Percentiles rank a stretch among this genome's conserved stretches.
Evolutionary conservation across 495 filamentous ascomycete genomes (phyloP).

Genomic region (Trichoderma reesei): DNA sequence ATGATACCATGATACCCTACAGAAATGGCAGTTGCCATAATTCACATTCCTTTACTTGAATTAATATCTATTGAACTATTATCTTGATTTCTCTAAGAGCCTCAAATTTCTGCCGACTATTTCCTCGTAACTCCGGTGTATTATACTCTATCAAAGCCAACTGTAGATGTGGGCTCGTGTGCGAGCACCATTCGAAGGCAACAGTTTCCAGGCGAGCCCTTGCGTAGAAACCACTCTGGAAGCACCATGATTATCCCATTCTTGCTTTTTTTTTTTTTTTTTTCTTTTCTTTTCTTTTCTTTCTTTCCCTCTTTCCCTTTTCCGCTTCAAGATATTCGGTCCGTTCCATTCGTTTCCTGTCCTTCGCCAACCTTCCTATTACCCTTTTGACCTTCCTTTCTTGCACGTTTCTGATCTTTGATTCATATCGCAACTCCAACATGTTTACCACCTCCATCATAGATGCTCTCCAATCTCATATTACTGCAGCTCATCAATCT

Average conservation of each 20-base stretch:
- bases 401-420: neutral
- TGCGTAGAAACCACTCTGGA: neutral
- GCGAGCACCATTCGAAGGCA: neutral
- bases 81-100: neutral
- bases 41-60: neutral
- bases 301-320: neutral
- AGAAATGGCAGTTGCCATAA: neutral
- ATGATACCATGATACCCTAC: slow-evolving; percentile 5
- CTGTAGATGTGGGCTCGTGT: neutral
- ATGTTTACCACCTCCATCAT: no score
- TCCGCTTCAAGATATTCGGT: no score
- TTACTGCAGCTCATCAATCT: neutral
- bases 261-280: neutral
- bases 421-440: neutral
- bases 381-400: neutral
- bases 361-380: neutral
- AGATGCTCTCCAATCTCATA: neutral
- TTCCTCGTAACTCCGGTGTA: neutral
- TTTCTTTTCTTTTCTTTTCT: neutral
- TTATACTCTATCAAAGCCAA: slow-evolving; percentile 5
- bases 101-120: neutral
- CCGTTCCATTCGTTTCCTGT: no score
- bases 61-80: slow-evolving; percentile 3
- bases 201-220: neutral
- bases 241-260: neutral